Percentiles rank a stretch among this genome's conserved stretches.
Evolutionary conservation across 306 rosid genomes (phyloP).

Genomic region (Coriaria nepalensis): DNA sequence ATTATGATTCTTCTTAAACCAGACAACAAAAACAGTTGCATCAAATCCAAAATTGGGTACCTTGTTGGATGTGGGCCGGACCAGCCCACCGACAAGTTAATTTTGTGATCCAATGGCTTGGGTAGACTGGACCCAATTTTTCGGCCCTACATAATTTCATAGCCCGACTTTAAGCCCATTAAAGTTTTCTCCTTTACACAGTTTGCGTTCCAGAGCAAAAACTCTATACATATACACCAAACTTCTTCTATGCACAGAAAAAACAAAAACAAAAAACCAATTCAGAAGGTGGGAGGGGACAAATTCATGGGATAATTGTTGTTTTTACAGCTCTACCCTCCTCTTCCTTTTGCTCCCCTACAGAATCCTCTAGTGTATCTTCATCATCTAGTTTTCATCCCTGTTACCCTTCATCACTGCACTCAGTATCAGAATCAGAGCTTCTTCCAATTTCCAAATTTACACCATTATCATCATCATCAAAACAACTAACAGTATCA

Average conservation of each 20-base stretch:
- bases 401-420: conserved; percentile 25
- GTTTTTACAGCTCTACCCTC: conserved; percentile 15
- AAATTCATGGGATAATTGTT: not conserved
- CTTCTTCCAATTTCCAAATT: conserved; percentile 25
- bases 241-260: not conserved
- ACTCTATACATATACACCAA: too few species aligned
- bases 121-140: too few species aligned
- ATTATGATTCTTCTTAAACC: too few species aligned
- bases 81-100: too few species aligned
- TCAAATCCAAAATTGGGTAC: too few species aligned
- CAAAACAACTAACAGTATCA: conserved; percentile 37
- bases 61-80: too few species aligned
- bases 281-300: not conserved
- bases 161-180: too few species aligned
- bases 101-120: too few species aligned
- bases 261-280: not conserved
- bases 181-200: too few species aligned
- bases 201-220: too few species aligned
- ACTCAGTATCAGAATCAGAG: conserved; percentile 64
- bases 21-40: too few species aligned
- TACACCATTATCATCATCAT: conserved; percentile 21
- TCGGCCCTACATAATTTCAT: too few species aligned
- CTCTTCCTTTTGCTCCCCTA: conserved; percentile 16
- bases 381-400: conserved; percentile 36
- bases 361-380: conserved; percentile 54